Evolutionary conservation across 129 eudicot genomes (phyloP), one percentile per base, ranked within the genome.

Genomic region (Sambucus nigra): DNA sequence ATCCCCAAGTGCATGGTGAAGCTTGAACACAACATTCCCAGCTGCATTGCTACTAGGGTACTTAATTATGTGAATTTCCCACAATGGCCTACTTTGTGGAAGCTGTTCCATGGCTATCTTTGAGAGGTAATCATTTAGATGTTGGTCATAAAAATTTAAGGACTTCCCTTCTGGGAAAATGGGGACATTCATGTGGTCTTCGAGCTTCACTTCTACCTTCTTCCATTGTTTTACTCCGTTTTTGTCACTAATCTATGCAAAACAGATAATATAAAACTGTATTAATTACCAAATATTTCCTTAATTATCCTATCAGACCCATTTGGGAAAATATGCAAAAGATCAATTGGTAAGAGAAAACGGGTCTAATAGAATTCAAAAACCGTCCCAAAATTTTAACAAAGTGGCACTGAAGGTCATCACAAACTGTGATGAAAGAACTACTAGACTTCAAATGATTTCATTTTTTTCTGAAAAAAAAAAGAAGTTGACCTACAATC

Each of bases 1-100:
- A 59, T 81, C 88, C 7, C 88, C 88, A 38, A 81, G 75, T 13
- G 88, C 88, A 63, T 81, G 88, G 42, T 81, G 83, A 39, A 81
- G 80, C 77, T 76, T 81, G 65, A 81, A 76, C 13, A 76, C 59
- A 23, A 73, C 16, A 44, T 55, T 50, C 33, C 88, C 88, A 5
- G 84, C 74, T 59, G 88, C 80, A 59, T 76, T 76, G 69, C 67
- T 76, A 13, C 83, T 81, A 31, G 88, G 83, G 61, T 72, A 76
- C 62, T 76, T 81, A 13, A 73, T 46, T 11, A 81, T 26, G 25
- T 76, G 88, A 50, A 76, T 50, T 53, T 76, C 77, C 88, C 88
- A 81, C 53, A 81, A 59, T 15, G 88, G 83, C n/a, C 62, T 53
- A 26, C 51, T 56, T 55, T 69, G 72, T 16, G 88, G 68, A 25